Conservation (phyloP, 1,139 yeast species). For the Taphrina wiesneri region DNA sequence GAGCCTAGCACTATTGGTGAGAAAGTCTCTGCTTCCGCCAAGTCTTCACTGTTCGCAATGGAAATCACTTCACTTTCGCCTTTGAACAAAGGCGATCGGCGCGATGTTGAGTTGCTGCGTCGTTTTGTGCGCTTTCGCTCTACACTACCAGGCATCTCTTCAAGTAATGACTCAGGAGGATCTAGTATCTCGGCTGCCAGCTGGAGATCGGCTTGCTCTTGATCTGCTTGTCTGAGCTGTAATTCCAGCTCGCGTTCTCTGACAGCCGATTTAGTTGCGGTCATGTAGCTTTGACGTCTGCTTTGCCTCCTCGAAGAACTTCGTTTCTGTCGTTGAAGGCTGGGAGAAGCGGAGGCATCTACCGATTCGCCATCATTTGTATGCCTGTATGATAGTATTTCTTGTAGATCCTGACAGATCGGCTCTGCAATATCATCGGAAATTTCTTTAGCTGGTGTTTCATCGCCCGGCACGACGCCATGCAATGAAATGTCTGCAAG, state of each 20-base stretch:
- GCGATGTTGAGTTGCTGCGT: slow-evolving; percentile 7
- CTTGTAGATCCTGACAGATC: no score
- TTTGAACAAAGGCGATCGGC: slow-evolving; percentile 14
- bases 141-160: slow-evolving; percentile 36
- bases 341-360: neutral
- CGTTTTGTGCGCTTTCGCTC: slow-evolving; percentile 32
- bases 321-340: slow-evolving; percentile 9
- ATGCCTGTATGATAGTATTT: neutral
- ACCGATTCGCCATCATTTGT: neutral
- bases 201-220: slow-evolving; percentile 20
- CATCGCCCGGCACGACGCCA: no score
- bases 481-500: no score
- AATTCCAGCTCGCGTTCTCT: slow-evolving; percentile 28
- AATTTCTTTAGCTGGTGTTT: no score
- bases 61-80: neutral
- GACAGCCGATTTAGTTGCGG: slow-evolving; percentile 33
- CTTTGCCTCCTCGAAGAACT: slow-evolving; percentile 20
- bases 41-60: neutral
- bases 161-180: slow-evolving; percentile 20
- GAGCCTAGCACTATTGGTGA: neutral
- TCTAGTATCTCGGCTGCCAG: slow-evolving; percentile 10
- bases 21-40: neutral
- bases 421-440: no score
- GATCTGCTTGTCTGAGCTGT: slow-evolving; percentile 10
- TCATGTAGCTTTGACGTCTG: slow-evolving; percentile 34